These are phyloP conservation scores for Parastagonospora avenae DNA, from an alignment of 2,329 filamentous ascomycete species.

Conservation along the genomic window DNA sequence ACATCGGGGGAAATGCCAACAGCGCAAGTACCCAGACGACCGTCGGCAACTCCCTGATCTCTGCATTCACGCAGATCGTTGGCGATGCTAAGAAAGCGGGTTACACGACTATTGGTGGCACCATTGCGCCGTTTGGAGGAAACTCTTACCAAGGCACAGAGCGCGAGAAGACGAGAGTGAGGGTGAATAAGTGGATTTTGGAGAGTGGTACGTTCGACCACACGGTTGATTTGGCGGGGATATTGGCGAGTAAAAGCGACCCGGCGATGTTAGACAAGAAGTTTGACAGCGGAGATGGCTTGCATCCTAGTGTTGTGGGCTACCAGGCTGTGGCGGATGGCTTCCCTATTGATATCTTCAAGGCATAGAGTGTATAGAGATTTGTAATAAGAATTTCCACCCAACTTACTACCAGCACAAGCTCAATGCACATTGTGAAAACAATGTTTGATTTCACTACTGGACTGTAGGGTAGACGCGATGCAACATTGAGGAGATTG, in stretches of 20 bases:
- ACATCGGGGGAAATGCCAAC: constrained; percentile 62
- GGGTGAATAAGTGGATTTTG: constrained; percentile 67
- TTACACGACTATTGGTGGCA: constrained; percentile 63
- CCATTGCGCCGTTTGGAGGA: constrained; percentile 67
- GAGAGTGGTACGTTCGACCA: constrained; percentile 61
- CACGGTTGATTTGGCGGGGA: constrained; percentile 65
- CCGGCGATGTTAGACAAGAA: constrained; percentile 52
- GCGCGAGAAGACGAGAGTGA: constrained; percentile 61
- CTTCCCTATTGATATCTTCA: constrained; percentile 64
- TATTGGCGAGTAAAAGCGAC: constrained; percentile 59
- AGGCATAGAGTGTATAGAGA: neutral
- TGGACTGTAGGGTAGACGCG: too few relatives aligned
- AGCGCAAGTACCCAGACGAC: constrained; percentile 52
- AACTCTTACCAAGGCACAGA: constrained; percentile 48
- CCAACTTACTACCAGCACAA: too few relatives aligned
- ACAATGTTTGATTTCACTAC: too few relatives aligned
- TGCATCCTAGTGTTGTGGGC: constrained; percentile 66
- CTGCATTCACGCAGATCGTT: constrained; percentile 64
- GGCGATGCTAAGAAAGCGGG: constrained; percentile 41
- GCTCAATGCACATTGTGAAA: too few relatives aligned
- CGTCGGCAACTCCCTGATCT: constrained; percentile 59
- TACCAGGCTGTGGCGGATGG: constrained; percentile 64
- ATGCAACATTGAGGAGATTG: too few relatives aligned
- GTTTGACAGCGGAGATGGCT: constrained; percentile 66
- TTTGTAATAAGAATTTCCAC: too few relatives aligned